These are phyloP conservation scores for Cyberlindnera sargentensis DNA, from an alignment of 805 yeast species.

Conservation along the genomic window DNA sequence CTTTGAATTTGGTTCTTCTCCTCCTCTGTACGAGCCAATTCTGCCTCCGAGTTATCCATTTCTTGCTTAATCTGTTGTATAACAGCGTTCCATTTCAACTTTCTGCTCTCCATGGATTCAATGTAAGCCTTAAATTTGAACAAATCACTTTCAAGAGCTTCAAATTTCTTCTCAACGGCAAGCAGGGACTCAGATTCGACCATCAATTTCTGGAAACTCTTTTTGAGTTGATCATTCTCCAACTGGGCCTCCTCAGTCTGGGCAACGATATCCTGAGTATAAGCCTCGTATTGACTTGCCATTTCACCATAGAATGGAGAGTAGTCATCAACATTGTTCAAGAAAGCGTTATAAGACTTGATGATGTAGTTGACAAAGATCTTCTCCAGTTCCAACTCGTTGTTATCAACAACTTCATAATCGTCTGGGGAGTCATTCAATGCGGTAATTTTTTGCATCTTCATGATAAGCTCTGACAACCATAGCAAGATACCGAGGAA, in stretches of 20 bases:
- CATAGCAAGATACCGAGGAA: slow-evolving; percentile 80
- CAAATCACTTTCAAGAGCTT: slow-evolving; percentile 64
- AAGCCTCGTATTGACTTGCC: slow-evolving; percentile 45
- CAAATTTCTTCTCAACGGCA: slow-evolving; percentile 47
- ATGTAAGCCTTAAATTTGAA: slow-evolving; percentile 67
- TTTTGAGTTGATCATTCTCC: slow-evolving; percentile 34
- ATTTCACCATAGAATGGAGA: slow-evolving; percentile 47
- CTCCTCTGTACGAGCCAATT: slow-evolving; percentile 34
- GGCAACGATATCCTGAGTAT: slow-evolving; percentile 40
- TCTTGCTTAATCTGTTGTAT: slow-evolving; percentile 53
- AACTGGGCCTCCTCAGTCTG: slow-evolving; percentile 36
- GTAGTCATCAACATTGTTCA: slow-evolving; percentile 60
- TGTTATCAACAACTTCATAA: slow-evolving; percentile 21
- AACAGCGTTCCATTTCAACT: slow-evolving; percentile 54
- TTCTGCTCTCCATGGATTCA: slow-evolving; percentile 57
- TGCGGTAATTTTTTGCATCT: slow-evolving; percentile 28
- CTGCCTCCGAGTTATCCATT: slow-evolving; percentile 36
- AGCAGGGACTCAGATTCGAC: slow-evolving; percentile 41
- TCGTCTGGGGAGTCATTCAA: slow-evolving; percentile 25
- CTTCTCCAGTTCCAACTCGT: slow-evolving; percentile 31
- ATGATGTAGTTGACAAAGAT: slow-evolving; percentile 55
- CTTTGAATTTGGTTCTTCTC: slow-evolving; percentile 35
- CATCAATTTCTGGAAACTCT: slow-evolving; percentile 34
- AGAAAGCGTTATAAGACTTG: slow-evolving; percentile 60
- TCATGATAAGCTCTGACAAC: slow-evolving; percentile 54